A percentile compares a stretch with the other conserved stretches of the same genome.
These are phyloP conservation scores for Penicillium sp. DNA, from an alignment of 2,329 filamentous ascomycete species.

Conservation along the genomic window DNA sequence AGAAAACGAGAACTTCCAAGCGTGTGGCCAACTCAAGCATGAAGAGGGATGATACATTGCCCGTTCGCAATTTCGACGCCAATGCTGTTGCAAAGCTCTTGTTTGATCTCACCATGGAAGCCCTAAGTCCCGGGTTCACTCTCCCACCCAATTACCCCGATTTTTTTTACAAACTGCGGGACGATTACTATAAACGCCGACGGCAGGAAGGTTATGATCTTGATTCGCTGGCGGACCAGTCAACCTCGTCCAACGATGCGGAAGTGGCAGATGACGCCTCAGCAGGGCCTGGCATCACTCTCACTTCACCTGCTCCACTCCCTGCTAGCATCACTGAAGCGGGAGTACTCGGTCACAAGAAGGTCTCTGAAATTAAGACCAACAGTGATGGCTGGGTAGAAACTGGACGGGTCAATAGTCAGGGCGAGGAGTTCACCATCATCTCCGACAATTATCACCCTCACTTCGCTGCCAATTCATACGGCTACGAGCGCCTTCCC, in stretches of 20 bases:
- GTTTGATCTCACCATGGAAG: conserved; percentile 8
- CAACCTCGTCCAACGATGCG: not conserved
- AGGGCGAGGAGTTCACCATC: conserved; percentile 19
- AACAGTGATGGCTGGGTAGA: conserved; percentile 13
- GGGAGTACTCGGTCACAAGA: conserved; percentile 2
- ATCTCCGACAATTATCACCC: conserved; percentile 8
- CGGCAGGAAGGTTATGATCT: not conserved
- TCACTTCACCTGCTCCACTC: not conserved
- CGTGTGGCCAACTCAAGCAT: conserved; percentile 2
- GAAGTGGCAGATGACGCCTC: not conserved
- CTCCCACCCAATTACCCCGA: conserved; percentile 6
- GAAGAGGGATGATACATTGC: not conserved
- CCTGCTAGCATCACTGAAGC: not conserved
- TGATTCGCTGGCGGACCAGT: not conserved
- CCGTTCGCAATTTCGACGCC: conserved; percentile 9
- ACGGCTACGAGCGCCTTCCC: conserved; percentile 17
- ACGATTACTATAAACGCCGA: conserved; percentile 4
- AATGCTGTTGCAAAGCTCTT: conserved; percentile 9
- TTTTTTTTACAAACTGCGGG: conserved; percentile 7
- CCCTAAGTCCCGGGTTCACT: conserved; percentile 13
- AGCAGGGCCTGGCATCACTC: not conserved
- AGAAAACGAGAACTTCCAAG: conserved; percentile 9
- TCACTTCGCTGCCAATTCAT: conserved; percentile 18
- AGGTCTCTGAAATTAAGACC: not conserved
- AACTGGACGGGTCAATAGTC: conserved; percentile 16